Conservation (phyloP, 2,329 filamentous ascomycete species). For the Fusarium xylarioides region DNA sequence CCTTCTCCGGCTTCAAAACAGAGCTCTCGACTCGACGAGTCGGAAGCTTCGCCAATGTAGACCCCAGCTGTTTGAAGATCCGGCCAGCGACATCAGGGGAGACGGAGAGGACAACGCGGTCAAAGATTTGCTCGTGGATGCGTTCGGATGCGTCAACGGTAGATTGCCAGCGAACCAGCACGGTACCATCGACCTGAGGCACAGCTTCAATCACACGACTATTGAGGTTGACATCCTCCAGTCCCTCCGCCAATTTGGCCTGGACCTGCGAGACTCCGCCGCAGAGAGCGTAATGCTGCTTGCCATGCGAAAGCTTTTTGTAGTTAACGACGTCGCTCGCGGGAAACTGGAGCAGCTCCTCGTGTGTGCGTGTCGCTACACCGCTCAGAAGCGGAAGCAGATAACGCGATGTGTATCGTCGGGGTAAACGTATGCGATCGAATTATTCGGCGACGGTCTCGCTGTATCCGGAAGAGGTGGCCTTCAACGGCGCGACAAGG, state of each 20-base stretch:
- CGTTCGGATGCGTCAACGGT: conserved; percentile 8
- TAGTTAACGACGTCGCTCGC: conserved; percentile 63
- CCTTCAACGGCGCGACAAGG: conserved; percentile 49
- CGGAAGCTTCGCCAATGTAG: conserved; percentile 55
- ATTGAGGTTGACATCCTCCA: conserved; percentile 52
- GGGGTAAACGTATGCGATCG: conserved; percentile 58
- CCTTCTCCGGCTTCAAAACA: conserved; percentile 44
- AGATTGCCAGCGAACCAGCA: conserved; percentile 50
- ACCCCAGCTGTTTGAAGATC: conserved; percentile 56
- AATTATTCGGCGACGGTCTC: conserved; percentile 62
- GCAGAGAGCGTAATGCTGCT: conserved; percentile 61
- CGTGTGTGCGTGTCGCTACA: conserved; percentile 64
- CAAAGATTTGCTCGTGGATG: conserved; percentile 52
- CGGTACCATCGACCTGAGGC: conserved; percentile 22
- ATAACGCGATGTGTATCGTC: conserved; percentile 58
- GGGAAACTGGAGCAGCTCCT: conserved; percentile 59
- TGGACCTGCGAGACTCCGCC: conserved; percentile 62
- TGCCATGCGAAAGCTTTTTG: conserved; percentile 55
- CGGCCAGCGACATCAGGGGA: conserved; percentile 61
- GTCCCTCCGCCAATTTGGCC: conserved; percentile 51
- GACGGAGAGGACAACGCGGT: conserved; percentile 63
- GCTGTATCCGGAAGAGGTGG: neutral
- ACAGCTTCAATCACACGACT: conserved; percentile 50
- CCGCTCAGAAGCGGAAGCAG: conserved; percentile 64
- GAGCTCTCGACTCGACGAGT: conserved; percentile 59